phyloP scores from a whole-genome alignment of 441 rosid genomes.

The Gossypium gossypioides region DNA sequence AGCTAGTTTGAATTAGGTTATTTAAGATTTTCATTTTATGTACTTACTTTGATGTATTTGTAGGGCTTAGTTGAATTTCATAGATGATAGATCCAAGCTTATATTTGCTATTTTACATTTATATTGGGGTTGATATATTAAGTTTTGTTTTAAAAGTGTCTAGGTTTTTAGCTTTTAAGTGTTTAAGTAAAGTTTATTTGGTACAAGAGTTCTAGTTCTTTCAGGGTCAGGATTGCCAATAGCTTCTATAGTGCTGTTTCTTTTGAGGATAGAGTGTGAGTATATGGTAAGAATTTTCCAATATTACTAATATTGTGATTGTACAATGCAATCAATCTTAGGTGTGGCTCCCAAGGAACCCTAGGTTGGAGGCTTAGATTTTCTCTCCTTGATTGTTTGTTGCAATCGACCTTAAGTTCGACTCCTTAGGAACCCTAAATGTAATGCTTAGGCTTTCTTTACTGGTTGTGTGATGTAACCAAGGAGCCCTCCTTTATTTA shows the following conservation, averaged over 20 bases:
- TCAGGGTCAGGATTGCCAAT: background rate
- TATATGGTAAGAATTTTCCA: background rate
- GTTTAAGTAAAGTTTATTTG: background rate
- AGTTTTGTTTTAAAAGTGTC: background rate
- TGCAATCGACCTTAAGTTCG: background rate
- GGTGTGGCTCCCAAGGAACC: background rate
- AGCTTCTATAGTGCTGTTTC: background rate
- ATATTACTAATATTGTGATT: background rate
- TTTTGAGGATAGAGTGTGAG: background rate
- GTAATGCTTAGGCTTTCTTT: background rate
- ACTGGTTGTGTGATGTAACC: background rate
- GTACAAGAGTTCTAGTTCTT: background rate
- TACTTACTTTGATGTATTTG: background rate
- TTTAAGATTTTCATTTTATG: background rate
- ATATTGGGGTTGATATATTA: background rate
- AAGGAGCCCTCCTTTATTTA: background rate
- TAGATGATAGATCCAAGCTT: background rate
- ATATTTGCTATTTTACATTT: background rate
- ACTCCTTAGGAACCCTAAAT: background rate
- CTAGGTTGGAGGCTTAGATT: background rate
- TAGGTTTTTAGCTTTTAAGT: background rate
- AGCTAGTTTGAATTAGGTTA: background rate
- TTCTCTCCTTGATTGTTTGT: background rate
- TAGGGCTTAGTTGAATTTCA: background rate
- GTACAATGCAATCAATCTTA: background rate